phyloP scores from a whole-genome alignment of 2,329 filamentous ascomycete genomes.

The Ceratocystis ficicola region DNA sequence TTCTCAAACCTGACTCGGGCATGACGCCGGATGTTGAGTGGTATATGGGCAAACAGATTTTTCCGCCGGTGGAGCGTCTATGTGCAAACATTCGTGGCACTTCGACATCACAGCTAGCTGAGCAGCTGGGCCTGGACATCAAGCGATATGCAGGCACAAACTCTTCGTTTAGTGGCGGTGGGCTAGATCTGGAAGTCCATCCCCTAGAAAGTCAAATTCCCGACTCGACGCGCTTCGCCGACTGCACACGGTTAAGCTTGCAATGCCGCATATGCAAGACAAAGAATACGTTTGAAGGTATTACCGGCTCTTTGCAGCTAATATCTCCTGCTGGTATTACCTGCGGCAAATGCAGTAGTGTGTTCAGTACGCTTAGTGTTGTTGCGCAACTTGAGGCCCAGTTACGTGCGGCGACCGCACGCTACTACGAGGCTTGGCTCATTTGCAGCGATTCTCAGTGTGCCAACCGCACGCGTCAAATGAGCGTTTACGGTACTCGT shows the following conservation, averaged over 20 bases:
- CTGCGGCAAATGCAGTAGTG: slow-evolving; percentile 56
- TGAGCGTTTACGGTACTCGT: slow-evolving; percentile 81
- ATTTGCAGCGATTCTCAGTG: slow-evolving; percentile 83
- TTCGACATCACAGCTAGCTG: slow-evolving; percentile 76
- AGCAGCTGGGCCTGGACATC: slow-evolving; percentile 85
- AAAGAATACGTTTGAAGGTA: slow-evolving; percentile 61
- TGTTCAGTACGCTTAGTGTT: slow-evolving; percentile 58
- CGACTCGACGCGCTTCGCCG: slow-evolving; percentile 76
- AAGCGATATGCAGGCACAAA: slow-evolving; percentile 57
- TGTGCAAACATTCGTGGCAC: slow-evolving; percentile 93
- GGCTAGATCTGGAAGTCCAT: slow-evolving; percentile 57
- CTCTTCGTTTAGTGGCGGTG: slow-evolving; percentile 28
- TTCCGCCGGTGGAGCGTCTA: slow-evolving; percentile 92
- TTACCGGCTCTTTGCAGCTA: slow-evolving; percentile 45
- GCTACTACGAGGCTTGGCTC: slow-evolving; percentile 88
- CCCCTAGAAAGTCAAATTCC: slow-evolving; percentile 90
- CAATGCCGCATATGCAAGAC: slow-evolving; percentile 72
- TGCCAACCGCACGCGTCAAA: slow-evolving; percentile 74
- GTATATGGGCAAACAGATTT: slow-evolving; percentile 96
- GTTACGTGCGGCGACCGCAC: slow-evolving; percentile 62
- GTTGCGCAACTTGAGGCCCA: slow-evolving; percentile 80
- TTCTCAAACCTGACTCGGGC: slow-evolving; percentile 61
- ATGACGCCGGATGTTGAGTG: slow-evolving; percentile 89
- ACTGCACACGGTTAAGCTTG: slow-evolving; percentile 63
- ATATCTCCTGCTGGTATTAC: slow-evolving; percentile 63